These are phyloP conservation scores for Russula emetica DNA, from an alignment of 768 basidiomycete genomes.

Conservation along the genomic window DNA sequence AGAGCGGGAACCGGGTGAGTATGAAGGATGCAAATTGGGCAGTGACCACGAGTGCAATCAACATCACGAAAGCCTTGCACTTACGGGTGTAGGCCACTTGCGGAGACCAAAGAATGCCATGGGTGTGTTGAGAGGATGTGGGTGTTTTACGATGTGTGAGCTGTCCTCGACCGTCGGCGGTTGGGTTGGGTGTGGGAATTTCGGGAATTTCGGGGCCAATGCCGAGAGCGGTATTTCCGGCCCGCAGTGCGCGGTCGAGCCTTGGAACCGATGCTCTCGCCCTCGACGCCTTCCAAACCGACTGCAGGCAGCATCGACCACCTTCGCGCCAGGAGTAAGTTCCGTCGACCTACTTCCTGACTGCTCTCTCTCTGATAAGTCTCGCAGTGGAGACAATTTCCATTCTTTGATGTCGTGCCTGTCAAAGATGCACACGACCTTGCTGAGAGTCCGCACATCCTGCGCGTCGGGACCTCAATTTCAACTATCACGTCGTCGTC, in stretches of 20 bases:
- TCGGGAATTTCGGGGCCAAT: constrained; percentile 5
- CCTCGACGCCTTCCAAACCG: constrained; percentile 7
- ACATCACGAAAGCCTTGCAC: constrained; percentile 31
- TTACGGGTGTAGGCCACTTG: constrained; percentile 75
- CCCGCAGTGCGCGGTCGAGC: neutral
- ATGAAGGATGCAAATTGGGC: neutral
- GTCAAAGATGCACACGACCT: constrained; percentile 80
- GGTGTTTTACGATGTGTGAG: neutral
- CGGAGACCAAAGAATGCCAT: constrained; percentile 79
- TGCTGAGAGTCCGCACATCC: constrained; percentile 66
- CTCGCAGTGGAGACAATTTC: constrained; percentile 78
- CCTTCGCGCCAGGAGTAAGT: constrained; percentile 22
- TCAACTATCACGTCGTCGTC: constrained; percentile 63
- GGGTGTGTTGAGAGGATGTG: neutral
- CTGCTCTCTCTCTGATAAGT: constrained; percentile 3
- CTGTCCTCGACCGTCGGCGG: neutral
- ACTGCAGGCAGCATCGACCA: constrained; percentile 8
- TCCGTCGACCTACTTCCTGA: too few species aligned
- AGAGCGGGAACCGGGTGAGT: constrained; percentile 8
- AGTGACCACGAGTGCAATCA: constrained; percentile 12
- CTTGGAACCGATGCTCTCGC: constrained; percentile 6
- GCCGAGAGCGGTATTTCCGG: constrained; percentile 15
- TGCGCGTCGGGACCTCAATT: constrained; percentile 71
- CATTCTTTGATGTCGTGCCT: constrained; percentile 77
- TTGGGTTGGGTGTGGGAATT: constrained; percentile 18